phyloP scores from a whole-genome alignment of 2,329 filamentous ascomycete genomes.

The Monascus ruber region DNA sequence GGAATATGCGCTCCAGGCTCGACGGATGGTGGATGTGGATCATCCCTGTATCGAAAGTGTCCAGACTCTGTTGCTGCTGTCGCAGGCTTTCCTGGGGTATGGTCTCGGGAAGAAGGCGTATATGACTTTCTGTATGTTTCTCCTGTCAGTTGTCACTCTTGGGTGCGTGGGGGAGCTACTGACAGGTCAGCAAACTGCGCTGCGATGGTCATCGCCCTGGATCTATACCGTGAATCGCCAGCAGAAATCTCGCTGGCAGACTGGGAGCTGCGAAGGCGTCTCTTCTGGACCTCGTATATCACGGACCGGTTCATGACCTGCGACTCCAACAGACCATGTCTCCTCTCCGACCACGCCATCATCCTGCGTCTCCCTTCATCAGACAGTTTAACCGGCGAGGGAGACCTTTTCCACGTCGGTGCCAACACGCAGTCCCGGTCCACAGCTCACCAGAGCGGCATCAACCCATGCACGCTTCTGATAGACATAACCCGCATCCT shows the following conservation, averaged over 20 bases:
- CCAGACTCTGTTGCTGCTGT: conserved; percentile 64
- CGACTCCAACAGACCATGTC: conserved; percentile 69
- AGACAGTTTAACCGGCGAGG: conserved; percentile 54
- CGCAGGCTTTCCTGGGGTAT: conserved; percentile 62
- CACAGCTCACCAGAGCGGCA: conserved; percentile 56
- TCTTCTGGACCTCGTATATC: conserved; percentile 84
- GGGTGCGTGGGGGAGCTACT: neutral
- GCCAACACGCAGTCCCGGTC: conserved; percentile 67
- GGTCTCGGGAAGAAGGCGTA: conserved; percentile 77
- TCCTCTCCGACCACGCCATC: conserved; percentile 67
- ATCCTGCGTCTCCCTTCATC: conserved; percentile 65
- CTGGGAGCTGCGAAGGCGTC: conserved; percentile 62
- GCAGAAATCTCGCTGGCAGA: conserved; percentile 52
- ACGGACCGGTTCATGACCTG: conserved; percentile 75
- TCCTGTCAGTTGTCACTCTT: neutral
- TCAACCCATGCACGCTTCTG: conserved; percentile 67
- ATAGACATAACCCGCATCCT: conserved; percentile 76
- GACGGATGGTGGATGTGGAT: conserved; percentile 62
- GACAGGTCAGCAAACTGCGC: conserved; percentile 52
- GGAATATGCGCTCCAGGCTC: conserved; percentile 59
- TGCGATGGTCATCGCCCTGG: conserved; percentile 72
- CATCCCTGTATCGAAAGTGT: conserved; percentile 69
- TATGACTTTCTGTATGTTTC: conserved; percentile 61
- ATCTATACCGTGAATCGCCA: conserved; percentile 67
- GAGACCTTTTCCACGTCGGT: conserved; percentile 68